Percentiles rank a stretch among this genome's conserved stretches.
phyloP scores from a whole-genome alignment of 805 yeast species.

The Maudiozyma barnettii region DNA sequence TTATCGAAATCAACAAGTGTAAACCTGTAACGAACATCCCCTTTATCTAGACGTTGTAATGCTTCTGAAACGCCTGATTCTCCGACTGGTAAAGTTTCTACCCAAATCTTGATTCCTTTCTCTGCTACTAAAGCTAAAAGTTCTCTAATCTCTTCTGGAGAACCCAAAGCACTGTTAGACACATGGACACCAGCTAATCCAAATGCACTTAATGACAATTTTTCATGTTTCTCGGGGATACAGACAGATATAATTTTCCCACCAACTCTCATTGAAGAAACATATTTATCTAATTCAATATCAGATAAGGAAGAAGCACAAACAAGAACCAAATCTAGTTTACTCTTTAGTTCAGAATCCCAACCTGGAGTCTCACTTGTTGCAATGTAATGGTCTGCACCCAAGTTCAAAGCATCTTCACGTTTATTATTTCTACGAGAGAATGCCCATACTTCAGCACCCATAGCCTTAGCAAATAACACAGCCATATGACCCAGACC shows the following conservation, averaged over 20 bases:
- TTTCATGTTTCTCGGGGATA: conserved; percentile 15
- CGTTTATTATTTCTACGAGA: conserved; percentile 44
- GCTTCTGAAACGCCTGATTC: conserved; percentile 37
- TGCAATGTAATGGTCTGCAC: conserved; percentile 47
- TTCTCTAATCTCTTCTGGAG: conserved; percentile 36
- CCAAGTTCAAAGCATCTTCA: conserved; percentile 41
- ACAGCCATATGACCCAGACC: conserved; percentile 51
- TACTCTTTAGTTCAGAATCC: conserved; percentile 25
- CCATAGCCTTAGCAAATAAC: conserved; percentile 49
- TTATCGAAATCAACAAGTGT: conserved; percentile 43
- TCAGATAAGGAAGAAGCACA: conserved; percentile 38
- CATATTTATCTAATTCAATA: conserved; percentile 31
- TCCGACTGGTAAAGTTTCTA: conserved; percentile 41
- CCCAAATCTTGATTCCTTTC: conserved; percentile 40
- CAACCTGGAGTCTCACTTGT: conserved; percentile 41
- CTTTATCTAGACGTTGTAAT: conserved; percentile 38
- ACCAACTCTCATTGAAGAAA: conserved; percentile 21
- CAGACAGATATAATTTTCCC: conserved; percentile 30
- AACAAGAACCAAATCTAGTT: conserved; percentile 39
- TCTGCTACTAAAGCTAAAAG: conserved; percentile 42
- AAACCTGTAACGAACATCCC: conserved; percentile 47
- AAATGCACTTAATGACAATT: conserved; percentile 9
- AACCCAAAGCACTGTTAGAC: conserved; percentile 34
- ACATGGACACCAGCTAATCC: conserved; percentile 18
- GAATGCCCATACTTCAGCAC: conserved; percentile 50